phyloP scores from a whole-genome alignment of 108 stramenopile species.

The Parmales sp. region DNA sequence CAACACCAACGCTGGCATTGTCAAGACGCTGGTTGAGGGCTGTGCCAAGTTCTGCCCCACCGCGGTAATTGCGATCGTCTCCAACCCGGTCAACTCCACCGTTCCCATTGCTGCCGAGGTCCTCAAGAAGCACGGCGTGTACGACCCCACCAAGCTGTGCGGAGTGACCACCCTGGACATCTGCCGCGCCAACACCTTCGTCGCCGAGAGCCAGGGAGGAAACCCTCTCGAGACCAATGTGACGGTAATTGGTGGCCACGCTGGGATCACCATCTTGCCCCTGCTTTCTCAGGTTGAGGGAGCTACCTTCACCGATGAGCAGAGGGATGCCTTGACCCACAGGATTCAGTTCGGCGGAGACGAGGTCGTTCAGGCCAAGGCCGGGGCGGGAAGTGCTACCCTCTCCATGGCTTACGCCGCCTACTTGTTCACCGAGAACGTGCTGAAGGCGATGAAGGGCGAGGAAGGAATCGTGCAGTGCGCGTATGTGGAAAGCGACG shows the following conservation, averaged over 20 bases:
- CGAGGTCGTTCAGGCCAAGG: conserved; percentile 99
- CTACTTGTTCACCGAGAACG: conserved; percentile 78
- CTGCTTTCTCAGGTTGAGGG: conserved; percentile 86
- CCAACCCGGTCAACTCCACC: conserved; percentile 99
- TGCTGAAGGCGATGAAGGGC: conserved; percentile 84
- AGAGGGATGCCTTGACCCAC: conserved; percentile 82
- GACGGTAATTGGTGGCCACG: conserved; percentile 97
- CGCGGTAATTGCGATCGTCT: conserved; percentile 92
- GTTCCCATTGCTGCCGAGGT: conserved; percentile 99
- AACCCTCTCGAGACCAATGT: conserved; percentile 78
- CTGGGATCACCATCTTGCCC: conserved; percentile 97
- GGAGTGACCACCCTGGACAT: conserved; percentile 99
- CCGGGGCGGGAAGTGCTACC: conserved; percentile 92
- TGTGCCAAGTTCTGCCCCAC: conserved; percentile 89
- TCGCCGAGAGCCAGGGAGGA: conserved; percentile 73
- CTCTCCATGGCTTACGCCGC: conserved; percentile 98
- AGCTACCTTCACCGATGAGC: conserved; percentile 70
- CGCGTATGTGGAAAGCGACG: conserved; percentile 80
- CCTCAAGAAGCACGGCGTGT: conserved; percentile 85
- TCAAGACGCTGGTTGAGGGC: conserved; percentile 85
- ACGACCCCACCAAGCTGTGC: conserved; percentile 84
- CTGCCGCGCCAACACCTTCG: conserved; percentile 95
- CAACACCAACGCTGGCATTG: conserved; percentile 91
- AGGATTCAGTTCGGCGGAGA: conserved; percentile 96
- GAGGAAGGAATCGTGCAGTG: conserved; percentile 78